Evolutionary conservation across 2,329 filamentous ascomycete genomes (phyloP), one percentile per base, ranked within the genome.

Genomic region (Ophiobolus disseminans): DNA sequence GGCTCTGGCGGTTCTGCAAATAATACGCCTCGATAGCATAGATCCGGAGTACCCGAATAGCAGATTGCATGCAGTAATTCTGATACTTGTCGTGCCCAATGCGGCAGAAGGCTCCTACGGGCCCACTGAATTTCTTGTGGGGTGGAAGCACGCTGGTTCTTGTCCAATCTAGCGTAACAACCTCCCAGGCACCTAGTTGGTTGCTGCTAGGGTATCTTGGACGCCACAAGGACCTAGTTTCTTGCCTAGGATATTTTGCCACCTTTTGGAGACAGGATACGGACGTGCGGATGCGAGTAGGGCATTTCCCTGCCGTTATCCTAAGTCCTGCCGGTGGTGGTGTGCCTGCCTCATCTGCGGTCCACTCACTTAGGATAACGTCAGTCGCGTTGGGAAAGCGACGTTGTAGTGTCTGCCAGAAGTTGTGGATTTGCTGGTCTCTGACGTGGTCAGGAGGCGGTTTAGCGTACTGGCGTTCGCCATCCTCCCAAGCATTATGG

Each of bases 341-440:
- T 36, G n/a, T 14, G 21, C 40, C 45, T 13, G 3, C 5, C 16
- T 45, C 37, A 19, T 44, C 28, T n/a, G 38, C 23, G 32, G 17
- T 35, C 20, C 28, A 42, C 6, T 40, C 44, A 4, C 39, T 28
- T 21, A 55, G 26, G 20, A 53, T 52, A 25, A 55, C 55, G 30
- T 50, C 30, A 6, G 28, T 46, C 8, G 28, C 37, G 20, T 31
- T 11, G 42, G 48, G 48, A 22, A 50, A 42, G 31, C 48, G 26
- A 25, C 32, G 37, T 20, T 25, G 36, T 14, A 46, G 22, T 7
- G 41, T 26, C 30, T 7, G 17, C 48, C 48, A 50, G 23, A 50
- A 50, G 10, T 4, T 20, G 28, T 36, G 31, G 22, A 6, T 35
- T 17, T 35, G n/a, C 9, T 41, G 21, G n/a, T 42, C 43, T 4